Percentiles rank a stretch among this genome's conserved stretches.
phyloP scores from a whole-genome alignment of 2,329 filamentous ascomycete genomes.

The Passalora sequoiae region DNA sequence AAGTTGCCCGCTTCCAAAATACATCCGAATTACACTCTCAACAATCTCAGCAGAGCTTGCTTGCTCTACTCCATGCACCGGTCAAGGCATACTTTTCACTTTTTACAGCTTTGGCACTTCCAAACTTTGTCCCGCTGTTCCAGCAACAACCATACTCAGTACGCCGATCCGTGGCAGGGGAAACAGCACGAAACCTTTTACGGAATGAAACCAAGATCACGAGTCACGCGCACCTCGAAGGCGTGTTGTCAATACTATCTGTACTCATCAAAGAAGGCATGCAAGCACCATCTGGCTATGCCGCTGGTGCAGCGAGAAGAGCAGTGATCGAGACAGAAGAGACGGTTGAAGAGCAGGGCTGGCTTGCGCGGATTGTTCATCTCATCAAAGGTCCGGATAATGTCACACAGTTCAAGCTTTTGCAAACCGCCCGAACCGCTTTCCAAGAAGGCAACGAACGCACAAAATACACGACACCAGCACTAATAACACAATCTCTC shows the following conservation, averaged over 20 bases:
- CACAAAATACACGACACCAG: conserved; percentile 91
- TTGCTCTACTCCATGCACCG: conserved; percentile 84
- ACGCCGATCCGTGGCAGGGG: conserved; percentile 80
- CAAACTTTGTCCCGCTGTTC: conserved; percentile 83
- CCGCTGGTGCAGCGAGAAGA: conserved; percentile 67
- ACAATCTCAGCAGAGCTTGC: conserved; percentile 78
- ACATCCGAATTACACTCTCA: conserved; percentile 91
- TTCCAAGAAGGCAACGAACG: conserved; percentile 90
- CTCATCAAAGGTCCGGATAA: conserved; percentile 78
- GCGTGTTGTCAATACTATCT: conserved; percentile 79
- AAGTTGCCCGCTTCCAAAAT: conserved; percentile 83
- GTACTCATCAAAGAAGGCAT: conserved; percentile 92
- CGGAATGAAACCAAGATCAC: conserved; percentile 75
- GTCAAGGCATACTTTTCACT: conserved; percentile 86
- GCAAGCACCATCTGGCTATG: conserved; percentile 74
- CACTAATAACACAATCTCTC: conserved; percentile 81
- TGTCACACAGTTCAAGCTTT: conserved; percentile 81
- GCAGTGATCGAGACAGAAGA: conserved; percentile 86
- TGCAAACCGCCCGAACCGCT: conserved; percentile 81
- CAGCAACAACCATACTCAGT: conserved; percentile 92
- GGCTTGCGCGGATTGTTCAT: conserved; percentile 89
- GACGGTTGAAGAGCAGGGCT: conserved; percentile 95
- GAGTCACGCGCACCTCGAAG: conserved; percentile 74
- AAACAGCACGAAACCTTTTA: conserved; percentile 77
- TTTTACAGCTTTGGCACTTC: conserved; percentile 91